Evolutionary conservation across 73 alveolate genomes (phyloP), one percentile per base, ranked within the genome.

Genomic region (Paramecium octaurelia): DNA sequence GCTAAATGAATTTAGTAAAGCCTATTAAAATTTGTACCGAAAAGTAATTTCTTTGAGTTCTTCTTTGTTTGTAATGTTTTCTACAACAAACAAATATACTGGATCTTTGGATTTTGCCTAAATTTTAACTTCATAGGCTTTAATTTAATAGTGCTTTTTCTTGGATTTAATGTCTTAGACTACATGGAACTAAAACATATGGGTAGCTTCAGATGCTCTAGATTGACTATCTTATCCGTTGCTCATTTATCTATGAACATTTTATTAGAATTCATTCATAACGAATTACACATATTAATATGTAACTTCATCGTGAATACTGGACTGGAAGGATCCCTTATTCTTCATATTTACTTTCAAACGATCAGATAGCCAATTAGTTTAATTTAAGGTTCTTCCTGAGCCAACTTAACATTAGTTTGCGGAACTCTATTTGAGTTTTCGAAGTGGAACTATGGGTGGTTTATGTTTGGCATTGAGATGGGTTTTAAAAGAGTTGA

Each of bases 1-100:
- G 31, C 80, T 44, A 42, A 80, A 80, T 18, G 91, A 80, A 43
- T 80, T 80, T 14, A 80, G 11, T 40, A 73, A 73, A 14, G 87
- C 87, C 20, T 73, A 36, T 73, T 73, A 24, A 73, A 73, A 73
- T 73, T 40, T 34, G 14, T 14, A 73, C 5, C 87, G 12, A 11
- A 36, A 36, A 10, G 87, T 73, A 16, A 73, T 35, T 40, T 73
- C 87, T 38, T 73, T 73, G 36, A 73, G 46, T 18, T 40, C 34
- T 40, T 73, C 87, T 38, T 73, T 73, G 40, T 73, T 73, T 12
- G 87, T 73, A 12, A 35, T 38, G 20, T 73, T 73, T 34, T 73
- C 87, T 9, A 73, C 21, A 5, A 73, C 46, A 40, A 73, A 73
- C 20, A 73, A 73, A 73, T 14, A 73, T 36, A 73, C 87, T 36